Base-by-base conservation (phyloP, 768 basidiomycete species). In the Pisolithus sp. region DNA sequence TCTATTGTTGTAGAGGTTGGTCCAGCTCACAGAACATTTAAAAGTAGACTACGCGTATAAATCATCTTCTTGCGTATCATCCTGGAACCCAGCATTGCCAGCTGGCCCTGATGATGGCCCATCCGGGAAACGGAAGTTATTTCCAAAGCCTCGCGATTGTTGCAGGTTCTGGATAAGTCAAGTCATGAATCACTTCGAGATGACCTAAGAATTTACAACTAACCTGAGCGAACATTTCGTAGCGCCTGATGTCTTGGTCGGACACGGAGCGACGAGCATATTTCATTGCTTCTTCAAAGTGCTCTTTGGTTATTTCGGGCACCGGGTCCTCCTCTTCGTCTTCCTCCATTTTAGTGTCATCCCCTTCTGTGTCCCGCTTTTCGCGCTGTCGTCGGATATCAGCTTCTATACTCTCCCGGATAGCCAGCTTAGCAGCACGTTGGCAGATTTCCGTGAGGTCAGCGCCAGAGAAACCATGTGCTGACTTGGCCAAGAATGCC, bases 401-500 rank as follows among this genome's bases (percentile, higher is more conserved):
- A 7, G 89, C 71, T 62, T 98, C 94, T 60, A 99, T 99, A 52
- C 85, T 88, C 70, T 89, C 91, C 24, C 95, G 82, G 64, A 99
- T 99, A 1, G 95, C 95, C 50, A 97, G 77, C 75, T 99, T 99
- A 50, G 94, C 94, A 5, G 96, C 86, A 47, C 96, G 84, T 71
- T 98, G 95, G 68, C 95, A 98, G 62, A 99, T 95, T 70, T 98
- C 96, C n/a, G 95, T 95, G 59, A 98, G 75, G 82, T 99, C 96
- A 51, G 96, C 96, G 84, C 96, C 96, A 64, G 95, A 98, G 83
- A 87, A 99, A 12, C 96, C 96, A 62, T 97, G 92, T 13, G 95
- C 96, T 68, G 76, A 80, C 81, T 87, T 95, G 49, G 94, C 80
- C 56, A 99, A 77, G 85, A 85, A 98, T 24, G 30, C 28, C 45